Base-by-base conservation (phyloP, 441 rosid genomes). In the Omphalea diandra region DNA sequence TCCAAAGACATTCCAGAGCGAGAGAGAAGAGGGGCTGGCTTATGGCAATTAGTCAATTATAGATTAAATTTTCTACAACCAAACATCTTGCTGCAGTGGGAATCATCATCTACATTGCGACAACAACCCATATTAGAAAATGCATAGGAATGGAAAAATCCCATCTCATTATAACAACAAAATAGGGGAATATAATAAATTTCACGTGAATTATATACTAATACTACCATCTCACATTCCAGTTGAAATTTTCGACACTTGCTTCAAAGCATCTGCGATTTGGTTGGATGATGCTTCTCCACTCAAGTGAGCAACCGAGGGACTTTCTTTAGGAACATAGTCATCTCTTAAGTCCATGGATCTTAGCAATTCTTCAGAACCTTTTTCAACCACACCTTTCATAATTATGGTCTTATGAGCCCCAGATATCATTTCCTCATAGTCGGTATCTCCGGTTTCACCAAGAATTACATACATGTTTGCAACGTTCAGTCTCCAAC, bases 401-500 rank as follows among this genome's bases (percentile, higher is more conserved):
- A 92, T 68, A 57, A 94, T 81, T 71, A 92, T 70, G 14, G 90
- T 90, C 84, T 85, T 92, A 65, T 92, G 97, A 20, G 93, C 80
- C 3, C 99, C 99, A 0, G 94, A 83, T 43, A 92, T 89, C 81
- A 94, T 65, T 49, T 92, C 94, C 65, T 94, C 97, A 2, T 89
- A 87, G 73, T 94, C 99, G 0, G 93, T 90, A 80, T 94, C 99
- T 1, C 99, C 98, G 0, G 72, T 82, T 75, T 92, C 99, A 0
- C 99, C 98, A 1, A 88, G 88, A 66, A 94, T 73, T 8, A 92
- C 94, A 38, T 76, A 85, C 99, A 94, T 90, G 76, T 88, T 88
- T 17, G 93, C 85, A 5, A 92, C 94, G 57, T 88, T 92, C 79
- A 90, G 60, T 81, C 97, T 86, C 99, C 99, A 94, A 0, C 98